Evolutionary conservation across 2,329 filamentous ascomycete species (phyloP), one percentile per base, ranked within the genome.

Genomic region (Cryphonectria naterciae): DNA sequence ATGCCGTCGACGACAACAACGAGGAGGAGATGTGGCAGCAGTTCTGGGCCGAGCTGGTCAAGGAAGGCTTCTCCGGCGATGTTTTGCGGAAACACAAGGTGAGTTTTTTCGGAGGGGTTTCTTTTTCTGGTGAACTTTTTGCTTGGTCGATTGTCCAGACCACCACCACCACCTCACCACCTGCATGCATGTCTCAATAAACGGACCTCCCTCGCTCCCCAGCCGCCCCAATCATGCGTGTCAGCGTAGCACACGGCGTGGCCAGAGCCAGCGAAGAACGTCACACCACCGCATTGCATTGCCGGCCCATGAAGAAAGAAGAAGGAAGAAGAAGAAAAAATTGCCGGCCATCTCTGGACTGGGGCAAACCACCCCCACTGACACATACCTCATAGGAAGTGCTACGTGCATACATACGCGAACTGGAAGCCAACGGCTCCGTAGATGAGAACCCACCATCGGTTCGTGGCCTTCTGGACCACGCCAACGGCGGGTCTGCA

Each of bases 71-170:
- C 74, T 86, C 87, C 1, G 81, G 81, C 61, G 83, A 87, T 39
- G 83, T 89, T 2, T 75, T 89, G 70, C 81, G 83, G 52, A 83
- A 86, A 72, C 85, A 91, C 80, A 87, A 89, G 83, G 89, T 90
- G 25, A 68, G 63, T 66, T 8, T n/a, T 37, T 41, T 32, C 1
- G 32, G 32, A 4, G 32, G 32, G 32, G 32, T 32, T 46, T 19
- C 17, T 46, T 19, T 46, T 46, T 22, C 19, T n/a, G 19, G 46
- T 49, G 22, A 11, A n/a, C 19, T 10, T 49, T 46, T 49, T 11
- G 22, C 46, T n/a, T n/a, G 46, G 22, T 22, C 46, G 7, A 19
- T n/a, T 11, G 46, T 49, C 46, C 46, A 49, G 22, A n/a, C 46
- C 46, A 49, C 46, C n/a, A 39, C 58, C 6, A n/a, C 46, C 46